Conservation (phyloP, 2,329 filamentous ascomycete species). For the Chaetomium globosum region DNA sequence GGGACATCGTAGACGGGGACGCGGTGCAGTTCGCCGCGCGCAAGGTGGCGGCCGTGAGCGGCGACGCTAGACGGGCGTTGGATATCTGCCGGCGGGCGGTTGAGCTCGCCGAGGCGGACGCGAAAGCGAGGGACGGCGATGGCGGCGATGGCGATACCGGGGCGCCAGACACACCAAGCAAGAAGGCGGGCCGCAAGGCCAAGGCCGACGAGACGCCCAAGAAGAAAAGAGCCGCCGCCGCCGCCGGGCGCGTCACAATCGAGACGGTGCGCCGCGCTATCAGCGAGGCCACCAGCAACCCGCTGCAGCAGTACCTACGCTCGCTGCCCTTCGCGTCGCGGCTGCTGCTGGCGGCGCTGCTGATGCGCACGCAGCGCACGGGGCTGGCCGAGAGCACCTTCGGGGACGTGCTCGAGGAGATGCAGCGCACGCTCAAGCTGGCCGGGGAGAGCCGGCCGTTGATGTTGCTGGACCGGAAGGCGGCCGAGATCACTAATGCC, state of each 20-base stretch:
- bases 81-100: constrained; percentile 96
- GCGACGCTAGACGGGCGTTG: constrained; percentile 86
- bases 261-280: constrained; percentile 92
- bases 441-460: constrained; percentile 61
- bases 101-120: constrained; percentile 84
- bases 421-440: constrained; percentile 67
- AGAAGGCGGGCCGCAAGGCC: constrained; percentile 40
- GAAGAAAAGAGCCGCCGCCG: constrained; percentile 47
- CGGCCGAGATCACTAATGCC: constrained; percentile 1
- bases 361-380: constrained; percentile 77
- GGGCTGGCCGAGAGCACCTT: constrained; percentile 86
- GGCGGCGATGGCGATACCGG: constrained; percentile 33
- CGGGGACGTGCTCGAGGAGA: constrained; percentile 87
- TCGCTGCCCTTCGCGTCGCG: constrained; percentile 80
- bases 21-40: constrained; percentile 94
- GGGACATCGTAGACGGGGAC: constrained; percentile 87
- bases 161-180: constrained; percentile 61
- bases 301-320: constrained; percentile 85
- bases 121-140: constrained; percentile 40
- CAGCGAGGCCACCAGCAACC: constrained; percentile 89
- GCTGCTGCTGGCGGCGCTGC: constrained; percentile 78
- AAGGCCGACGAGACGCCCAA: constrained; percentile 26
- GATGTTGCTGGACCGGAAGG: constrained; percentile 54
- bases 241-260: constrained; percentile 74
- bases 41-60: constrained; percentile 95